Evolutionary conservation across 2,329 filamentous ascomycete genomes (phyloP), one percentile per base, ranked within the genome.

Genomic region (Diaporthe aspalathi): DNA sequence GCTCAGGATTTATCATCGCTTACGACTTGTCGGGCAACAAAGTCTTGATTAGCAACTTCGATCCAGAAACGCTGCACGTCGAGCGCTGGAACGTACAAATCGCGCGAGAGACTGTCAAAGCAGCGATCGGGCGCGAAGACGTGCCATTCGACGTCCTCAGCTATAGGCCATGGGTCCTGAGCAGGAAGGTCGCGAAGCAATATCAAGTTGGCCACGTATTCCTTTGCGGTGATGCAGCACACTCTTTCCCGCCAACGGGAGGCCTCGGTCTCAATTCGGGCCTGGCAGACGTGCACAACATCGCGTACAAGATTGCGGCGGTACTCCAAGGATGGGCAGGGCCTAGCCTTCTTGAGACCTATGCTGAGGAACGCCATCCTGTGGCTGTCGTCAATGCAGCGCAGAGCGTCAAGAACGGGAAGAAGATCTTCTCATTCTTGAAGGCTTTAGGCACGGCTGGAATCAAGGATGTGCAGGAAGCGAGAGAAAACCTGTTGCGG

Each of bases 351-450:
- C 78, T 84, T 8, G 75, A 80, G 29, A 80, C 77, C 1, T 84
- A 84, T 69, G 73, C 80, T 24, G 47, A 70, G 3, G 83, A 85
- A 6, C 76, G 82, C 1, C 79, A 78, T 5, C 81, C 79, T 20
- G 79, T 84, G 12, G 82, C 83, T 0, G 70, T 80, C 2, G 77
- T 83, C 0, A 83, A 83, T 66, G 80, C 83, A 0, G 74, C 78
- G 4, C 83, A 85, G 68, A 84, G 82, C 68, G 80, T 84, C 47
- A 83, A 84, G 67, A 85, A 85, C 29, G 83, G 83, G 2, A 77
- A 79, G 52, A 76, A 82, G 52, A 84, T 85, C 6, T 85, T 84
- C 52, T 76, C 75, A 0, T 78, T 84, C 1, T 74, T 84, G 20
- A 83, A 83, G 52, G 77, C 78, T 0, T 68, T 84, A 1, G 81